A percentile compares a stretch with the other conserved stretches of the same genome.
Conservation (phyloP, 225 moss, liverwort and hornwort species). For the Sphagnum contortum region DNA sequence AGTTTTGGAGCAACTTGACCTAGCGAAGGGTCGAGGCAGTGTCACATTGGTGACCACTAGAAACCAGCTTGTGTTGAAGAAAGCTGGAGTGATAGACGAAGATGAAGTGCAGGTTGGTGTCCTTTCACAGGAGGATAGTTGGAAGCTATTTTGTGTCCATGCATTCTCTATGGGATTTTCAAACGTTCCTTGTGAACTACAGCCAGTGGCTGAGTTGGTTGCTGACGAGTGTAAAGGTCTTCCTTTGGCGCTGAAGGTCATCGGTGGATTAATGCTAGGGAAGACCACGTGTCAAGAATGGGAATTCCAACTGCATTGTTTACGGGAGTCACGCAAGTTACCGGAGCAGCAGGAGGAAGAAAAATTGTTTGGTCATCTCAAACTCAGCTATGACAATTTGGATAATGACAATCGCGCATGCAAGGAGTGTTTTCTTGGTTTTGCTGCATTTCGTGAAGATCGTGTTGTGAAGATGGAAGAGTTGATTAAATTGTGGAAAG, state of each 20-base stretch:
- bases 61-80: neutral
- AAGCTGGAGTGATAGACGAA: neutral
- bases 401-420: neutral
- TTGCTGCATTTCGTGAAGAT: constrained; percentile 15
- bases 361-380: constrained; percentile 4
- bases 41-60: constrained; percentile 10
- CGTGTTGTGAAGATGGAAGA: constrained; percentile 7
- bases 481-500: constrained; percentile 7
- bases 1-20: neutral
- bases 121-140: constrained; percentile 9
- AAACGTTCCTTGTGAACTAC: neutral
- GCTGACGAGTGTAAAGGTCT: constrained; percentile 17
- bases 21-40: constrained; percentile 5
- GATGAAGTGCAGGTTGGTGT: constrained; percentile 1
- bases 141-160: constrained; percentile 2
- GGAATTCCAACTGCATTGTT: constrained; percentile 6
- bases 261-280: constrained; percentile 4
- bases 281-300: constrained; percentile 4
- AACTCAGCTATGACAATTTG: constrained; percentile 11
- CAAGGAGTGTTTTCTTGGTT: constrained; percentile 13
- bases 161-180: neutral
- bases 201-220: neutral
- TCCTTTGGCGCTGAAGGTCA: constrained; percentile 14
- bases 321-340: constrained; percentile 8
- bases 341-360: neutral